Base-by-base conservation (phyloP, 1,139 yeast genomes). In the Hyphopichia fennica region DNA sequence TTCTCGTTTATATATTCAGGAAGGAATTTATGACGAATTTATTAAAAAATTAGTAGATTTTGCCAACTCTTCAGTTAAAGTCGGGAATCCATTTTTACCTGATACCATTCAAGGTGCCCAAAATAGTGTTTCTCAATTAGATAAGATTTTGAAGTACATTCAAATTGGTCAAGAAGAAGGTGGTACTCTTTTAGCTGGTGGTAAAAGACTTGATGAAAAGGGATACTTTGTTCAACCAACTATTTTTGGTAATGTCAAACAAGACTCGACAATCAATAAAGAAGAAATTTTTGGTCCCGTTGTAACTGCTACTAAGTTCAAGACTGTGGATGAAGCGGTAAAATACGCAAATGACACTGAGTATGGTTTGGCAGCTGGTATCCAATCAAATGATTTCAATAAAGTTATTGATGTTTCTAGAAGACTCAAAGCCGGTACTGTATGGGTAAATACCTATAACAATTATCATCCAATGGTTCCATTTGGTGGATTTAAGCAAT, bases 251-350 rank as follows among this genome's bases (percentile, higher is more conserved):
- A 82, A 84, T 57, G 93, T 85, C 52, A 72, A 68, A 40, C 82
- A 81, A 60, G 70, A 77, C 57, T 82, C 82, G 82, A 69, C 72
- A 58, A 83, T 87, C 60, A 87, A 82, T 53, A 77, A 72, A 65
- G 96, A 87, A 63, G 96, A 87, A 72, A 87, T 87, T 62, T 87
- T 87, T 50, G 96, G 96, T 44, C 96, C 96, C 38, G 93, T 87
- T 50, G 85, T 86, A 49, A 78, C 88, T 43, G 75, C 86, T 48
- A 68, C 84, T 63, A 85, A 84, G 72, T 87, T 87, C 73, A 75
- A 73, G 62, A 78, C 86, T 45, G 72, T 76, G 49, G 93, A 85
- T 42, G 93, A 87, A 55, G 91, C 79, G 41, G 64, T 87, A 51
- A 69, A 65, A 43, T 67, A 76, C 60, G 95, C 95, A 46, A 87